phyloP scores from a whole-genome alignment of 2,329 filamentous ascomycete species.

The Claviceps digitariae region DNA sequence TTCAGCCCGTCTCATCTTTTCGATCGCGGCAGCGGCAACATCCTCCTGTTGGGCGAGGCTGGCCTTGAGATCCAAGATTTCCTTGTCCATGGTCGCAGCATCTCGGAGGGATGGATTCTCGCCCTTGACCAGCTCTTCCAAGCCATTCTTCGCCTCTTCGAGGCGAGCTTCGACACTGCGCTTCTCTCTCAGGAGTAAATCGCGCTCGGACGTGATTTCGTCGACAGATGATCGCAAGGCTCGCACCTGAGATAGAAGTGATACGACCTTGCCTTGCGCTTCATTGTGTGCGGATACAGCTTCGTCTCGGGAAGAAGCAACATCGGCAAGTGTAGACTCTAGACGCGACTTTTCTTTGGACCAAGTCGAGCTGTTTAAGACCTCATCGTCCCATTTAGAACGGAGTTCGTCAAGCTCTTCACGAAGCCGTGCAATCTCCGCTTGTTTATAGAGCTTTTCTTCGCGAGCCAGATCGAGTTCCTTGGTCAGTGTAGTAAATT shows the following conservation, averaged over 20 bases:
- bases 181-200: slow-evolving; percentile 78
- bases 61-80: slow-evolving; percentile 80
- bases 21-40: slow-evolving; percentile 77
- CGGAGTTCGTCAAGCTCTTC: slow-evolving; percentile 92
- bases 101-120: slow-evolving; percentile 81
- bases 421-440: slow-evolving; percentile 76
- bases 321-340: slow-evolving; percentile 77
- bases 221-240: slow-evolving; percentile 72
- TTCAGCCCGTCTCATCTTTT: slow-evolving; percentile 94
- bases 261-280: slow-evolving; percentile 84
- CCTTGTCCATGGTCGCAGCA: slow-evolving; percentile 75
- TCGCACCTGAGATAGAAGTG: slow-evolving; percentile 78
- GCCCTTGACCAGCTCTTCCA: slow-evolving; percentile 76
- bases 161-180: slow-evolving; percentile 73
- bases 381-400: slow-evolving; percentile 96
- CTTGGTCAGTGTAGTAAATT: slow-evolving; percentile 77
- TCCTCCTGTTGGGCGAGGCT: slow-evolving; percentile 87
- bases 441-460: slow-evolving; percentile 71
- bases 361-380: slow-evolving; percentile 95
- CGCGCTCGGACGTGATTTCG: slow-evolving; percentile 72
- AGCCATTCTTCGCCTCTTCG: slow-evolving; percentile 71
- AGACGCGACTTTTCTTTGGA: slow-evolving; percentile 93
- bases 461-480: slow-evolving; percentile 91
- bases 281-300: slow-evolving; percentile 89
- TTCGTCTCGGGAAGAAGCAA: slow-evolving; percentile 85